Conservation (phyloP, 139 green algal species). For the Monoraphidium neglectum region DNA sequence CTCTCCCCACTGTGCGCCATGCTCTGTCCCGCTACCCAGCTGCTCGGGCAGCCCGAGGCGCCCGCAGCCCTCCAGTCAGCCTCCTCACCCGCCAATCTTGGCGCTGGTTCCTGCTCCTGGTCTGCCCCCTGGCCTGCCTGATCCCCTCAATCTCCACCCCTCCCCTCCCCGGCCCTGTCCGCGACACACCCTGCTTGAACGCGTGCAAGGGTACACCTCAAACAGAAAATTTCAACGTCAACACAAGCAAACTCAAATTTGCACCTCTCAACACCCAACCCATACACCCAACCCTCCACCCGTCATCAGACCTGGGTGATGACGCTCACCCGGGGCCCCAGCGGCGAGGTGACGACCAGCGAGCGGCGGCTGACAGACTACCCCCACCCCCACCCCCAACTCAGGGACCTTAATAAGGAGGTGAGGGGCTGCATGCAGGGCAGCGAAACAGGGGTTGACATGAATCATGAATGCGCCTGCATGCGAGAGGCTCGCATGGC, state of each 20-base stretch:
- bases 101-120: neutral
- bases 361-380: conserved; percentile 84
- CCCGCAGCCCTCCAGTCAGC: neutral
- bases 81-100: neutral
- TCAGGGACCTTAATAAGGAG: conserved; percentile 82
- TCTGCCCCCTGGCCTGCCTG: neutral
- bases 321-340: neutral
- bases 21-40: too few relatives aligned
- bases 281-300: neutral
- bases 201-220: too few relatives aligned
- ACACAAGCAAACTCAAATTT: too few relatives aligned
- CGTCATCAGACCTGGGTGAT: too few relatives aligned
- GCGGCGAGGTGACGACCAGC: neutral
- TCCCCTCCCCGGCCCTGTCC: too few relatives aligned
- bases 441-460: too few relatives aligned
- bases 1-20: too few relatives aligned
- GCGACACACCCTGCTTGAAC: too few relatives aligned
- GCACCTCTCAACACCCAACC: neutral
- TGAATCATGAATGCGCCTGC: too few relatives aligned
- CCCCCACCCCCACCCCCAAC: conserved; percentile 93
- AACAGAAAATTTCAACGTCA: conserved; percentile 30
- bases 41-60: too few relatives aligned
- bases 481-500: too few relatives aligned
- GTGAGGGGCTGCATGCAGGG: too few relatives aligned
- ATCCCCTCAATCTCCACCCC: neutral